Base-by-base conservation (phyloP, 345 rosid genomes). In the Citrus sp. region DNA sequence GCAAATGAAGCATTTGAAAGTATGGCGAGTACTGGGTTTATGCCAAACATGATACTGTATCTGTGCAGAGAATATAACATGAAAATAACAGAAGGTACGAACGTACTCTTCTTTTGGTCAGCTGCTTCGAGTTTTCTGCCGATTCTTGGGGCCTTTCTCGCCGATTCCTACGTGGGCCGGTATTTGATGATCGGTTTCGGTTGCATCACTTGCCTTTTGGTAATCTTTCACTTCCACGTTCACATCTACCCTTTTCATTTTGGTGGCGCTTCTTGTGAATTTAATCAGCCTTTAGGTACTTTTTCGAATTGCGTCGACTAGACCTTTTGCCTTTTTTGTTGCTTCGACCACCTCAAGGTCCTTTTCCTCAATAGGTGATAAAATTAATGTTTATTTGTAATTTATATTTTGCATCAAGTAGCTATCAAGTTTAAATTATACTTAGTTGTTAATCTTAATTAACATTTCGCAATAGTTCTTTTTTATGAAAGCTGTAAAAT, bases 131-230 rank as follows among this genome's bases (percentile, higher is more conserved):
- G 80, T 79, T 87, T 92, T 78, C 75, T 80, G 27, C 97, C 98
- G 21, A 59, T 87, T 28, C 2, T 89, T 34, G 92, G 91, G 21
- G 94, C 95, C 13, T 80, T 93, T 55, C 72, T 89, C 16, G 92
- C 92, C 2, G 97, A 93, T 85, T 92, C 93, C 72, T 92, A 73
- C 62, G 56, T 87, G 9, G 98, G 97, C 54, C 90, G 91, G 14
- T 89, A 70, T 78, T 69, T 58, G 3, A 90, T 87, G 73, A 87
- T 93, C 72, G 90, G 87, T 0, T 78, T 82, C 40, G 97, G 94
- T 10, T 88, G 86, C 78, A 54, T 80, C 34, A 38, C 76, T 28
- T 86, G 85, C 76, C 89, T 92, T 46, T 67, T 88, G 91, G 97
- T 25, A 38, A 65, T 63, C 37, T 16, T 63, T 6, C 67, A 28